These are phyloP conservation scores for Pseudogymnoascus sp. DNA, from an alignment of 2,329 filamentous ascomycete genomes.

Conservation along the genomic window DNA sequence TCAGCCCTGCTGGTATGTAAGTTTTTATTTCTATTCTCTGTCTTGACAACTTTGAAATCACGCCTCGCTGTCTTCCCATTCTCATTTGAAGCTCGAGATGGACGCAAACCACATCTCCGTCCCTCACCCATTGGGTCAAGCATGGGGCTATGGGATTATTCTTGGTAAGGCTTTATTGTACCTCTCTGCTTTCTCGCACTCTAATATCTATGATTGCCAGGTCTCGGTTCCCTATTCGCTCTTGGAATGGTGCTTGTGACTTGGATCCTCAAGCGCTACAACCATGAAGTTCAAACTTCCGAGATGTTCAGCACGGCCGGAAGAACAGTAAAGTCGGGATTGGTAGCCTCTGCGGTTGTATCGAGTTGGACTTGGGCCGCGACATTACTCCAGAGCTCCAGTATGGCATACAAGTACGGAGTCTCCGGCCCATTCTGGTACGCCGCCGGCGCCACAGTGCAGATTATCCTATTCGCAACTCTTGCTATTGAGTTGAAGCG, in stretches of 20 bases:
- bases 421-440: conserved; percentile 62
- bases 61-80: neutral
- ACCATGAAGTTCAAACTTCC: conserved; percentile 76
- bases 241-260: conserved; percentile 51
- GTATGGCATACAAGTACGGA: conserved; percentile 75
- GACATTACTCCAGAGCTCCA: conserved; percentile 69
- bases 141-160: conserved; percentile 58
- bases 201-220: neutral
- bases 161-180: conserved; percentile 33
- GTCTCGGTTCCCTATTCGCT: conserved; percentile 53
- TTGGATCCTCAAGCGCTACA: conserved; percentile 42
- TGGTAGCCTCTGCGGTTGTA: conserved; percentile 84
- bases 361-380: conserved; percentile 92
- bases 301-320: conserved; percentile 91
- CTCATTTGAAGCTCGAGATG: conserved; percentile 4
- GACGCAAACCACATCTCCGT: neutral
- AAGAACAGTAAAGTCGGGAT: conserved; percentile 78
- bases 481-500: conserved; percentile 85
- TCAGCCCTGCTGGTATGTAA: neutral
- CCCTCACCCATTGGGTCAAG: conserved; percentile 29
- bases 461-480: conserved; percentile 84
- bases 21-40: neutral
- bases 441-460: conserved; percentile 67
- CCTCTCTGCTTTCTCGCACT: neutral
- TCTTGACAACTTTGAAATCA: neutral